phyloP scores from a whole-genome alignment of 257 asterid genomes.

The Mentha longifolia region DNA sequence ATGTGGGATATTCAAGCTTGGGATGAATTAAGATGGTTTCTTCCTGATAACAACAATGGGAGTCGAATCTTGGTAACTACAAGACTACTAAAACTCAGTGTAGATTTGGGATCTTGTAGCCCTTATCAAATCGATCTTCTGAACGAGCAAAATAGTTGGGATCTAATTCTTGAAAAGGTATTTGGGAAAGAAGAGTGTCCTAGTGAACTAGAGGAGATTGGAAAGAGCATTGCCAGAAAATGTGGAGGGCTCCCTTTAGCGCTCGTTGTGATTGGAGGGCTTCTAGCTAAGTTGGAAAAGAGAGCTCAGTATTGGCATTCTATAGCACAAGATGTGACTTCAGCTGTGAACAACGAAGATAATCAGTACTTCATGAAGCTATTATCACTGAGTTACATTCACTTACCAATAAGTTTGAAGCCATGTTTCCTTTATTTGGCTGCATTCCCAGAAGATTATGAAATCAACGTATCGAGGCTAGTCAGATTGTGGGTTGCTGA shows the following conservation, averaged over 20 bases:
- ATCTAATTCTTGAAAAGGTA: conserved; percentile 11
- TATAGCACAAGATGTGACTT: conserved; percentile 25
- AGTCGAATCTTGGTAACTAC: too few species aligned
- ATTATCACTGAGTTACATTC: too few species aligned
- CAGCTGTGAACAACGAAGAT: conserved; percentile 6
- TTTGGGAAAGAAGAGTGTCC: neutral
- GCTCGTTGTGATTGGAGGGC: too few species aligned
- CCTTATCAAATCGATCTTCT: conserved; percentile 26
- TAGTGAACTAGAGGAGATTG: too few species aligned
- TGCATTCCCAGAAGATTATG: conserved; percentile 20
- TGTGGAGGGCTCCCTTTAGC: too few species aligned
- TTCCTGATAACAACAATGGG: too few species aligned
- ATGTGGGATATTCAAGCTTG: too few species aligned
- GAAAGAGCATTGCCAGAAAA: too few species aligned
- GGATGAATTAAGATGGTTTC: too few species aligned
- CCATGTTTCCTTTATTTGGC: conserved; percentile 38
- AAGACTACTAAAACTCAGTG: conserved; percentile 3
- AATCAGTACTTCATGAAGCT: conserved; percentile 13
- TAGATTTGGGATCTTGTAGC: conserved; percentile 17
- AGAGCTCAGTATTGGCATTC: conserved; percentile 29
- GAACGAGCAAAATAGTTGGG: conserved; percentile 28
- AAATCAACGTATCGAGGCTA: neutral
- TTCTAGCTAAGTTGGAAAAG: neutral
- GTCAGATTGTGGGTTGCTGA: conserved; percentile 36
- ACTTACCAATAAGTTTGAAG: conserved; percentile 15